Conservation (phyloP, 495 filamentous ascomycete genomes). For the Amphirosellinia nigrospora region DNA sequence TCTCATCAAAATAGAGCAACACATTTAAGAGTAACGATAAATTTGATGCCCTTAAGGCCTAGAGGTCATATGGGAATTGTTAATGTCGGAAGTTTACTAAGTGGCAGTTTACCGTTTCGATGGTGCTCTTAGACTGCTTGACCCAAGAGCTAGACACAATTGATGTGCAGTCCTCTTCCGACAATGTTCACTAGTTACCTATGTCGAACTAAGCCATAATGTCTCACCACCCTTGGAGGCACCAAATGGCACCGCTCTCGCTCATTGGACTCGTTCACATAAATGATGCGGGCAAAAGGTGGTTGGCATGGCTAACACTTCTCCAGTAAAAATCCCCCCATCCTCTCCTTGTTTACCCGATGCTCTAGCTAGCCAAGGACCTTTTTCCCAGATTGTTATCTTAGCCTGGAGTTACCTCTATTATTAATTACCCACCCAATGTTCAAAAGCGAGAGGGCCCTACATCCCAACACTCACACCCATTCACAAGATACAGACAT, state of each 20-base stretch:
- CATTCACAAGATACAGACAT: not conserved
- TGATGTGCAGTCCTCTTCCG: not conserved
- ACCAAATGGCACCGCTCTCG: not conserved
- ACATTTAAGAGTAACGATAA: not conserved
- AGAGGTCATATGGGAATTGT: not conserved
- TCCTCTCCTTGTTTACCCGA: too few relatives aligned
- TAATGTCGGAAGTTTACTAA: not conserved
- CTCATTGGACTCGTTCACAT: not conserved
- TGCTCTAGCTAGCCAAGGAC: too few relatives aligned
- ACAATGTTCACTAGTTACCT: not conserved
- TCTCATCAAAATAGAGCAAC: not conserved
- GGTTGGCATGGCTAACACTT: not conserved
- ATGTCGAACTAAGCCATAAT: not conserved
- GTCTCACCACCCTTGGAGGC: not conserved
- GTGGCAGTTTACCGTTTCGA: not conserved
- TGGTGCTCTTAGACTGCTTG: not conserved
- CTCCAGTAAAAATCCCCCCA: too few relatives aligned
- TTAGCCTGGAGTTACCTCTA: too few relatives aligned
- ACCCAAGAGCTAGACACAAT: not conserved
- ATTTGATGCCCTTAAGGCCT: not conserved
- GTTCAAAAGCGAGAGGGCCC: too few relatives aligned
- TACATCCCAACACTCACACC: not conserved
- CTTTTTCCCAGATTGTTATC: too few relatives aligned
- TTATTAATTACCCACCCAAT: too few relatives aligned
- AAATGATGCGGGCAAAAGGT: conserved; percentile 1